These are phyloP conservation scores for Tricholoma matsutake DNA, from an alignment of 768 basidiomycete genomes.

Conservation along the genomic window DNA sequence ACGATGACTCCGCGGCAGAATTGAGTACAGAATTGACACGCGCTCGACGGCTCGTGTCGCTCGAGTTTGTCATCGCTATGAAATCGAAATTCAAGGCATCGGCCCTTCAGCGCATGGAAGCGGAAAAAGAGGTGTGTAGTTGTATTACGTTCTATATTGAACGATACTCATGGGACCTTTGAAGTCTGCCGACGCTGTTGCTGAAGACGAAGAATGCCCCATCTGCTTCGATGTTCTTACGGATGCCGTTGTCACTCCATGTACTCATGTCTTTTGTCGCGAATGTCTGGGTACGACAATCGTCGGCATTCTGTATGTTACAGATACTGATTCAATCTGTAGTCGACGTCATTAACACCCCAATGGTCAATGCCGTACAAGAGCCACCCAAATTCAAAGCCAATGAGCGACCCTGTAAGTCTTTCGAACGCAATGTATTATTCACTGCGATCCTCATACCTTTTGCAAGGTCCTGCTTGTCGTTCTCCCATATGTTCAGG, in stretches of 20 bases:
- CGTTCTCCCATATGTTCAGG: conserved; percentile 45
- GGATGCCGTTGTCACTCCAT: conserved; percentile 54
- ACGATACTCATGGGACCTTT: neutral
- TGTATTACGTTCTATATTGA: neutral
- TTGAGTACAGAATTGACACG: conserved; percentile 42
- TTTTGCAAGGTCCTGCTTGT: conserved; percentile 53
- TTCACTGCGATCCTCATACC: neutral
- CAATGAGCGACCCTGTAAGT: conserved; percentile 52
- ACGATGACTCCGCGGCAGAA: conserved; percentile 28
- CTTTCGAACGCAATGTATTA: neutral
- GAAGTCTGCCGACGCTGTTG: conserved; percentile 45
- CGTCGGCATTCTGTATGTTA: neutral
- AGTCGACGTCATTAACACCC: conserved; percentile 45
- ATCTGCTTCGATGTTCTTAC: conserved; percentile 62
- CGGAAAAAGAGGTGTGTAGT: conserved; percentile 49
- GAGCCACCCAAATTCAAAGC: conserved; percentile 34
- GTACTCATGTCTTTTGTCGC: conserved; percentile 60
- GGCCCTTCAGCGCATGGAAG: conserved; percentile 41
- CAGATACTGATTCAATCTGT: conserved; percentile 3
- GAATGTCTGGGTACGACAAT: conserved; percentile 48
- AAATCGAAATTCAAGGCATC: conserved; percentile 42
- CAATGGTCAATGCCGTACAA: conserved; percentile 31
- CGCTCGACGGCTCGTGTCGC: conserved; percentile 40
- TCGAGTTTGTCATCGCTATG: conserved; percentile 49
- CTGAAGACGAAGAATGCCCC: conserved; percentile 59